phyloP scores from a whole-genome alignment of 768 basidiomycete species.

The Trametes cingulata region DNA sequence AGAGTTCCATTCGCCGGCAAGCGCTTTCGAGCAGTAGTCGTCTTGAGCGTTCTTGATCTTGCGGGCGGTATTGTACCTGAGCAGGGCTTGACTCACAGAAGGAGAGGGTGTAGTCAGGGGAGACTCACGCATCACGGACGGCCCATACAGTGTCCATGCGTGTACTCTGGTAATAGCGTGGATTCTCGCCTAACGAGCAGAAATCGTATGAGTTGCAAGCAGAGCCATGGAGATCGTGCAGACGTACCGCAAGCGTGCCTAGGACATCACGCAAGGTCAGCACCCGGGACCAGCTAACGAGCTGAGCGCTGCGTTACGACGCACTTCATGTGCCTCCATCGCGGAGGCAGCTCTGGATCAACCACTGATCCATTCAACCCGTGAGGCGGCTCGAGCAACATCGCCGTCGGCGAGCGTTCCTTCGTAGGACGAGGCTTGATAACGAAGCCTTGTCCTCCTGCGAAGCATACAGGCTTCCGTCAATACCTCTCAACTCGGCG shows the following conservation, averaged over 20 bases:
- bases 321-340: slow-evolving; percentile 77
- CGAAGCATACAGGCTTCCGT: background rate
- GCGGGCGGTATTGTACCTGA: slow-evolving; percentile 61
- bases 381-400: slow-evolving; percentile 75
- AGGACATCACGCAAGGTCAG: background rate
- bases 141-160: slow-evolving; percentile 69
- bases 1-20: slow-evolving; percentile 45
- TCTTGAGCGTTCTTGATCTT: slow-evolving; percentile 71
- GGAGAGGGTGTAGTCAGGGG: background rate
- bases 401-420: slow-evolving; percentile 66
- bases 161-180: slow-evolving; percentile 46
- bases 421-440: slow-evolving; percentile 74
- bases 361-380: slow-evolving; percentile 43
- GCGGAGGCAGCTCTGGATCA: slow-evolving; percentile 30
- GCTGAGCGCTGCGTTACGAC: no score
- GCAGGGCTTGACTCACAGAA: no score
- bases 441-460: slow-evolving; percentile 76
- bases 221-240: no score
- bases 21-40: slow-evolving; percentile 55
- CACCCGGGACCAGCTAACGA: no score
- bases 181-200: slow-evolving; percentile 54
- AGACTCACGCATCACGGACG: slow-evolving; percentile 57
- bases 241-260: slow-evolving; percentile 67
- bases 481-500: background rate
- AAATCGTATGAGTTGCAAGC: no score